Percentiles rank a stretch among this genome's conserved stretches.
Conservation (phyloP, 208 protist species). For the Crithidia brevicula region DNA sequence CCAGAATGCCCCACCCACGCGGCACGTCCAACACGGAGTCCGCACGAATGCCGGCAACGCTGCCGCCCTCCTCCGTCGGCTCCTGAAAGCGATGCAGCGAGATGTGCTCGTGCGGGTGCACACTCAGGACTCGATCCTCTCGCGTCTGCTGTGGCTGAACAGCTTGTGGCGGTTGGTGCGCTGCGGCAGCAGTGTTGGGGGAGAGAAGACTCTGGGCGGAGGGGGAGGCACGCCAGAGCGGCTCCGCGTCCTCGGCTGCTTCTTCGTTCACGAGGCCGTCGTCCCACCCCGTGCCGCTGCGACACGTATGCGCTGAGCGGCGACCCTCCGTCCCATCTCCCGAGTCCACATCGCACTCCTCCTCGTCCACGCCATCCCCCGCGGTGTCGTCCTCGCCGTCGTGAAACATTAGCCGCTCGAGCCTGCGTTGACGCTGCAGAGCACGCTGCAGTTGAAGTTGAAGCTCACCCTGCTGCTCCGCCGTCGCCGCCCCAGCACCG, state of each 20-base stretch:
- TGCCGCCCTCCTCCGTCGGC: background rate
- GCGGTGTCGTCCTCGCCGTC: slow-evolving; percentile 10
- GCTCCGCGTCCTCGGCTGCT: background rate
- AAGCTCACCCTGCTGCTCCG: slow-evolving; percentile 7
- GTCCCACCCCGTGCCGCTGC: background rate
- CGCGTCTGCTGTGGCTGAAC: background rate
- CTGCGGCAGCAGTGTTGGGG: background rate
- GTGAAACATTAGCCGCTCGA: slow-evolving; percentile 21
- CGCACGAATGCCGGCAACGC: background rate
- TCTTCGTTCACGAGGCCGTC: background rate
- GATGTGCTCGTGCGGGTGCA: slow-evolving; percentile 13
- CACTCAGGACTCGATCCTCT: background rate
- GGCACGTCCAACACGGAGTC: slow-evolving; percentile 10
- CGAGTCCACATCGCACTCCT: background rate
- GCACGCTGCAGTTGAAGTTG: slow-evolving; percentile 17
- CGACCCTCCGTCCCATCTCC: slow-evolving; percentile 6
- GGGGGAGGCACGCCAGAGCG: slow-evolving; percentile 7
- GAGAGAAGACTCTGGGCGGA: background rate
- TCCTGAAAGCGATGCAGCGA: slow-evolving; percentile 8
- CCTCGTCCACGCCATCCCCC: background rate
- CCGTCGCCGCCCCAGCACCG: background rate
- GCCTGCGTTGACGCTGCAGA: slow-evolving; percentile 4
- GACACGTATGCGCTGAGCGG: background rate
- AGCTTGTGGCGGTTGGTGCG: background rate
- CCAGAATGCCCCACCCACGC: background rate